Evolutionary conservation across 2,329 filamentous ascomycete genomes (phyloP), one percentile per base, ranked within the genome.

Genomic region (Penicillium sp.): DNA sequence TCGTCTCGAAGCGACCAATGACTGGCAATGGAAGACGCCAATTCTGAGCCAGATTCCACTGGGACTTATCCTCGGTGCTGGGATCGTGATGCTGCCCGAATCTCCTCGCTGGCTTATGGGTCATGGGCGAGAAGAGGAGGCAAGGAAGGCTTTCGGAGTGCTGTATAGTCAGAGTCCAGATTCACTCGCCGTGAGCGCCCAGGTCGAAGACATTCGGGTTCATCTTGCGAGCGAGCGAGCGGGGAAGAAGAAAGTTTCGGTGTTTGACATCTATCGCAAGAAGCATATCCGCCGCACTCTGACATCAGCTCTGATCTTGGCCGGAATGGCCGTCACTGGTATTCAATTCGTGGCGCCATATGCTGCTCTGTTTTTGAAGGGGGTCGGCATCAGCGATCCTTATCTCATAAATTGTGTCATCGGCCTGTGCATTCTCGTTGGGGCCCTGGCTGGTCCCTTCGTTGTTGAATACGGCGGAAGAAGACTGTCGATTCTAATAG

Each of bases 11-110:
- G 46, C 61, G 1, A 47, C 27, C 0, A 69, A 61, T 40, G 58
- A 69, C 18, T 67, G 65, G 64, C 59, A 66, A 8, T 69, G 67
- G 67, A 65, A 68, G 45, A 68, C 62, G 4, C 66, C 66, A 0
- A 70, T 70, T 16, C 45, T 69, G 8, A 67, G 64, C 13, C 67
- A 70, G 46, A 68, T 70, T 27, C 67, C 67, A 0, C 10, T 68
- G 4, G 65, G 62, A 0, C 40, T 67, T 11, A 51, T 68, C 27
- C 57, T 69, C 1, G 61, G 61, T 14, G 59, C 55, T n/a, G 61
- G 62, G 0, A 64, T 65, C 7, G 44, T 66, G 32, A 61, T 64
- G 59, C 64, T 67, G 8, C 65, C 61, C 5, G 65, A 67, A 40
- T 67, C 65, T 5, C 65, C 65, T 4, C 63, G 65, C 6, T 67